These are phyloP conservation scores for Coemansia sp. DNA, from an alignment of 192 early-diverging fungal species.

Conservation along the genomic window DNA sequence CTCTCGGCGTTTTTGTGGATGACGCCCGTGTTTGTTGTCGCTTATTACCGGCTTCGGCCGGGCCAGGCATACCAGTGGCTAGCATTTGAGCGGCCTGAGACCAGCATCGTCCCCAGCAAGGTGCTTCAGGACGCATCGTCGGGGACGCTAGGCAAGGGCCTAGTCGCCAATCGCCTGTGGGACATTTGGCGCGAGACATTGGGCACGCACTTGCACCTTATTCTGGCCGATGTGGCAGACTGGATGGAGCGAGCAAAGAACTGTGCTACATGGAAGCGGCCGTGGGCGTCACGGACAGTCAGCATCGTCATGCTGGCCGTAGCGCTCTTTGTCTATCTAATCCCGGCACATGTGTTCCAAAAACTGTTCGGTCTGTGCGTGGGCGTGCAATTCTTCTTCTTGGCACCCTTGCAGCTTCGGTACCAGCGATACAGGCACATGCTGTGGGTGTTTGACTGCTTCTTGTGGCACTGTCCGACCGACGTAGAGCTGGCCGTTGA, in stretches of 20 bases:
- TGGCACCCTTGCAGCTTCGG: conserved; percentile 46
- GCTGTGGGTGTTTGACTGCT: conserved; percentile 44
- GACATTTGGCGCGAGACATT: conserved; percentile 51
- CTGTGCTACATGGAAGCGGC: conserved; percentile 51
- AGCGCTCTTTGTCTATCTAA: conserved; percentile 28
- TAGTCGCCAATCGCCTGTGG: conserved; percentile 47
- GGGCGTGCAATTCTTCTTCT: conserved; percentile 52
- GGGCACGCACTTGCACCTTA: conserved; percentile 43
- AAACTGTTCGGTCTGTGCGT: conserved; percentile 32
- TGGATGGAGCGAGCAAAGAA: conserved; percentile 55
- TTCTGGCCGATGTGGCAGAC: conserved; percentile 47
- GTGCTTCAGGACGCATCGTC: conserved; percentile 42
- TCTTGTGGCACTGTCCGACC: conserved; percentile 50
- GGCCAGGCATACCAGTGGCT: conserved; percentile 50
- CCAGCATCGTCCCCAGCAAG: conserved; percentile 49
- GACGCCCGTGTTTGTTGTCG: conserved; percentile 45
- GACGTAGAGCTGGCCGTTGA: conserved; percentile 48
- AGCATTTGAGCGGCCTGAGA: conserved; percentile 48
- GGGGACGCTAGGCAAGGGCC: conserved; percentile 45
- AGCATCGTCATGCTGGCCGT: conserved; percentile 22
- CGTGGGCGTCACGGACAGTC: conserved; percentile 44
- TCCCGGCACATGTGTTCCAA: conserved; percentile 34
- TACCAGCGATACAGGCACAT: conserved; percentile 47
- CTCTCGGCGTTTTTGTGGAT: conserved; percentile 32
- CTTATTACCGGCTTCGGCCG: conserved; percentile 50